Base-by-base conservation (phyloP, 1,139 yeast genomes). In the Meyerozyma elateridarum region DNA sequence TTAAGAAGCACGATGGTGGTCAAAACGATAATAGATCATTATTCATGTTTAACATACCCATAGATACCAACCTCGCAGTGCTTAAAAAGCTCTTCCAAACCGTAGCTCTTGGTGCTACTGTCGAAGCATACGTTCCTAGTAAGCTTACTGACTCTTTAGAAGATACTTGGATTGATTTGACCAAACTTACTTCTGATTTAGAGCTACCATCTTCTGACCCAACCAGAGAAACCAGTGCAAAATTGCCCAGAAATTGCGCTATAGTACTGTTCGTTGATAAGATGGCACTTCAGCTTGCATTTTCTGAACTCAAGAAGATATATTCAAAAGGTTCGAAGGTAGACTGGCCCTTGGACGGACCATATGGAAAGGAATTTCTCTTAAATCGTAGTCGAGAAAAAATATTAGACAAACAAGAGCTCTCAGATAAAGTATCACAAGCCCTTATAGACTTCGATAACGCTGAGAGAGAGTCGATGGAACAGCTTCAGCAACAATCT, bases 21-120 rank as follows among this genome's bases (percentile, higher is more conserved):
- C 39, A 40, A 24, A 36, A 39, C 20, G 36, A 36, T 24, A 47
- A 45, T 20, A 47, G 80, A 31, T 69, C 83, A 8, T 58, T 89
- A 12, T 89, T 88, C 55, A 54, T 82, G n/a, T 76, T 81, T 38
- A 88, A 88, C 50, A 61, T 87, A 30, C 96, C 96, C 3, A 61
- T 80, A 18, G 70, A 72, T 38, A 68, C 88, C 8, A 66, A 70
- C 22, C 49, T 73, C 11, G 62, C 68, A 21, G 63, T 66, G 17
- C 53, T 87, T 28, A 81, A 76, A 51, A 65, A 64, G 36, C 69
- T 77, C 32, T 76, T 87, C 47, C 75, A 73, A 38, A 61, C 69
- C 5, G 68, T 81, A 13, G 82, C 78, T 49, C 73, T 64, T 35
- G 82, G 75, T 28, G 70, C 85, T 13, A 70, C 82, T 12, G 62